Evolutionary conservation across 1,139 yeast genomes (phyloP).

Genomic region (Hemisphaericaspora xylofermentans): DNA sequence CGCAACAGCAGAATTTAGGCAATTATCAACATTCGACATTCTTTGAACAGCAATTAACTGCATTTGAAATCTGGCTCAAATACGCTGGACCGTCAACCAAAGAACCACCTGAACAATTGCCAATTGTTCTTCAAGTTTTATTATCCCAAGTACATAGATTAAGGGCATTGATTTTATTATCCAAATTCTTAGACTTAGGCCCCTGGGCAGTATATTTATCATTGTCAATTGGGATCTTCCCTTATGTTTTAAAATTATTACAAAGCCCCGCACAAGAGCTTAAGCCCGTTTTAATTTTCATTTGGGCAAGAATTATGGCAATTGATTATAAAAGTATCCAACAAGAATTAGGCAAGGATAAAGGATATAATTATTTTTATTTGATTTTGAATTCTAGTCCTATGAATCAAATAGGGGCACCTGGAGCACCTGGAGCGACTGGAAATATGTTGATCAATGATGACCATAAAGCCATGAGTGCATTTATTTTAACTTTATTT

Average conservation of each 20-base stretch:
- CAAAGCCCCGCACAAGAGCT: constrained; percentile 96
- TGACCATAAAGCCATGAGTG: constrained; percentile 95
- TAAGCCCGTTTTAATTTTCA: constrained; percentile 89
- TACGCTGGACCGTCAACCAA: constrained; percentile 78
- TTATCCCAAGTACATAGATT: constrained; percentile 92
- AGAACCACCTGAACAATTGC: constrained; percentile 92
- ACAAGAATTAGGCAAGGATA: constrained; percentile 86
- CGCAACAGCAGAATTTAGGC: constrained; percentile 22
- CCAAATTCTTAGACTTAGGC: constrained; percentile 87
- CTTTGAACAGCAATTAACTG: constrained; percentile 93
- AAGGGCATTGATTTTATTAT: constrained; percentile 79
- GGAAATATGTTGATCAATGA: constrained; percentile 47
- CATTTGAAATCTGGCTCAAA: constrained; percentile 93
- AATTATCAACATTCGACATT: constrained; percentile 86
- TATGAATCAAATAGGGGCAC: constrained; percentile 26
- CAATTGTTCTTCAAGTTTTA: constrained; percentile 88
- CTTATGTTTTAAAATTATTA: constrained; percentile 83
- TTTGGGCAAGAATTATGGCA: constrained; percentile 98
- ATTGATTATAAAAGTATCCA: constrained; percentile 90
- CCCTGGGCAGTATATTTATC: constrained; percentile 98
- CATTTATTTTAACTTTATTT: constrained; percentile 81
- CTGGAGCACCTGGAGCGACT: constrained; percentile 26
- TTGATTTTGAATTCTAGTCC: constrained; percentile 56
- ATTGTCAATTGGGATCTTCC: constrained; percentile 91
- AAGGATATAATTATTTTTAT: constrained; percentile 85